Percentiles rank a stretch among this genome's conserved stretches.
Evolutionary conservation across 257 asterid species (phyloP).

Genomic region (Handroanthus guayacan): DNA sequence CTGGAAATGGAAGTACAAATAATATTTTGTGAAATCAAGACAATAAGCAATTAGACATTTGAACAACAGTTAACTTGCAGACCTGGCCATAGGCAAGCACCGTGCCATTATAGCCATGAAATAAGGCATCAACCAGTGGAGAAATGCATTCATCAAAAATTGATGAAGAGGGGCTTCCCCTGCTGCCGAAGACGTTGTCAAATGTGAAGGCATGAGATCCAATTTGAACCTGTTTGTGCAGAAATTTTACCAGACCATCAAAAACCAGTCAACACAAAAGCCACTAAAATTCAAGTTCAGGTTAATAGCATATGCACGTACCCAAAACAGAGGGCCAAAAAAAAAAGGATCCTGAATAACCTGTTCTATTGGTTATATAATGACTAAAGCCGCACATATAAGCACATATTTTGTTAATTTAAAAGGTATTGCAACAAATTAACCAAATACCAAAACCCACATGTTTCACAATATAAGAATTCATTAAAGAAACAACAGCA

Average conservation of each 20-base stretch:
- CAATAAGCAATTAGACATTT: not conserved
- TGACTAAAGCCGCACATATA: not conserved
- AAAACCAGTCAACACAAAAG: not conserved
- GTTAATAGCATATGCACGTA: no score
- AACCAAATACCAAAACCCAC: not conserved
- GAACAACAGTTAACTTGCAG: not conserved
- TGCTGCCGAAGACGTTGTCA: constrained; percentile 82
- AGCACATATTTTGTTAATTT: not conserved
- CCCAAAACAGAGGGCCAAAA: not conserved
- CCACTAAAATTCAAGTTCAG: not conserved
- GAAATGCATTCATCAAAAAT: constrained; percentile 83
- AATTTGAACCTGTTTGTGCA: constrained; percentile 80
- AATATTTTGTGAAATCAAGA: not conserved
- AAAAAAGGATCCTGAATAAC: not conserved
- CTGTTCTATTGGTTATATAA: not conserved
- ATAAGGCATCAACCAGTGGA: constrained; percentile 80
- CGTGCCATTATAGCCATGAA: constrained; percentile 90
- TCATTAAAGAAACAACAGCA: not conserved
- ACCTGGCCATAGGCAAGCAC: constrained; percentile 99
- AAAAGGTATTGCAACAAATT: not conserved
- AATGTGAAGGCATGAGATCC: constrained; percentile 95
- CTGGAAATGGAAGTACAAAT: not conserved
- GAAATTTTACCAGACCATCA: constrained; percentile 29
- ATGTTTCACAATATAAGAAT: not conserved
- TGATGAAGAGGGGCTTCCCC: constrained; percentile 61